phyloP scores from a whole-genome alignment of 1,284 basidiomycete genomes.

The Meripilus lineatus region DNA sequence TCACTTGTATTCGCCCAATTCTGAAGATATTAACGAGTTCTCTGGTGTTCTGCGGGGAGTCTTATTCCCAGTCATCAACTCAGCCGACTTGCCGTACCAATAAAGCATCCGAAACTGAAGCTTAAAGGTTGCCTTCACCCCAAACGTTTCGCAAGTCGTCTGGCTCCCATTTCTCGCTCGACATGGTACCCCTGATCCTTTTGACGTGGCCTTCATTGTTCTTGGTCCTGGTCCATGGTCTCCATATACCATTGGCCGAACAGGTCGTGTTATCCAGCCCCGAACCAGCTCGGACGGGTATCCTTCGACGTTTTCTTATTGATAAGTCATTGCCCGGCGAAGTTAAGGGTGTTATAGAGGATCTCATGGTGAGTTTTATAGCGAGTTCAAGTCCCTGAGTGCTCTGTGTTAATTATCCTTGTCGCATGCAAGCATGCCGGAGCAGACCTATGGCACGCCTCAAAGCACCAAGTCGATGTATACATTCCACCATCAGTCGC shows the following conservation, averaged over 20 bases:
- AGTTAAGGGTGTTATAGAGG: not conserved
- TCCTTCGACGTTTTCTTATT: slow-evolving; percentile 2
- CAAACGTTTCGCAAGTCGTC: too few relatives aligned
- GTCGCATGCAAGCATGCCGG: not conserved
- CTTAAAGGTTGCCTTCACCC: too few relatives aligned
- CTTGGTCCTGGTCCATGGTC: not conserved
- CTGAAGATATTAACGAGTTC: too few relatives aligned
- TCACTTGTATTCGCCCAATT: too few relatives aligned
- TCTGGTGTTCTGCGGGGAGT: too few relatives aligned
- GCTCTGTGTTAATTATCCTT: not conserved
- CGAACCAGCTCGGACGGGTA: not conserved
- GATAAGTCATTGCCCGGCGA: not conserved
- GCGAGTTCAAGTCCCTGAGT: not conserved
- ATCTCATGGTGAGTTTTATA: not conserved
- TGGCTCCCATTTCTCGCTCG: too few relatives aligned
- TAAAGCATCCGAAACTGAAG: too few relatives aligned
- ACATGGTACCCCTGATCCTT: not conserved
- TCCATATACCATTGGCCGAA: not conserved
- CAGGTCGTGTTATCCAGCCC: not conserved
- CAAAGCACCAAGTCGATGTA: slow-evolving; percentile 15
- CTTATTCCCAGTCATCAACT: too few relatives aligned
- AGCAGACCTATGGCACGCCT: slow-evolving; percentile 6
- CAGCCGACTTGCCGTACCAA: too few relatives aligned
- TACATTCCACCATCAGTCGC: slow-evolving; percentile 11
- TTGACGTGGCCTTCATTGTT: not conserved